phyloP scores from a whole-genome alignment of 2,329 filamentous ascomycete species.

The Colletotrichum cordylinicola region DNA sequence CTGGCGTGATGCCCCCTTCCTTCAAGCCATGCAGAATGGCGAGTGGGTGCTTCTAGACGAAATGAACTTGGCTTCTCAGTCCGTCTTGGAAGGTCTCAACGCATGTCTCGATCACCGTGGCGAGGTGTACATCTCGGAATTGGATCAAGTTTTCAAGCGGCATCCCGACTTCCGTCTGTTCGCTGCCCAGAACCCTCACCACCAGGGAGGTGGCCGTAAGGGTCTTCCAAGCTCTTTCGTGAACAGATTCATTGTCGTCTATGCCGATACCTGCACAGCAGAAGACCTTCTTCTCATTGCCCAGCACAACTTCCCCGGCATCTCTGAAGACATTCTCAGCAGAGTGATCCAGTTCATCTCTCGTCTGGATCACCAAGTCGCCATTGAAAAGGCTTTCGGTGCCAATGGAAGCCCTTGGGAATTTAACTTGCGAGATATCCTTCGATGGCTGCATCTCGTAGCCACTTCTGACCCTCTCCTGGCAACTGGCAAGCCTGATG shows the following conservation, averaged over 20 bases:
- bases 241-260: conserved; percentile 97
- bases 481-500: conserved; percentile 62
- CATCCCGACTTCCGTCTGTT: conserved; percentile 94
- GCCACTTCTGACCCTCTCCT: conserved; percentile 66
- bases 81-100: conserved; percentile 93
- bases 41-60: conserved; percentile 98
- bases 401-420: conserved; percentile 85
- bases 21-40: conserved; percentile 95
- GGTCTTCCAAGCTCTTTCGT: conserved; percentile 95
- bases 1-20: conserved; percentile 94
- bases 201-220: conserved; percentile 95
- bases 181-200: conserved; percentile 96
- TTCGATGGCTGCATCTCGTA: conserved; percentile 83
- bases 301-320: conserved; percentile 72
- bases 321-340: conserved; percentile 63
- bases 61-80: conserved; percentile 98
- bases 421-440: conserved; percentile 89
- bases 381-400: conserved; percentile 63
- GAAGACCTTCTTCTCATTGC: conserved; percentile 87
- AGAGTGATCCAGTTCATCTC: conserved; percentile 83
- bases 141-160: conserved; percentile 91
- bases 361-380: conserved; percentile 75
- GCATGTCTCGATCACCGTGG: conserved; percentile 96
- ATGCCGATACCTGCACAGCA: conserved; percentile 86
- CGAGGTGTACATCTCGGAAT: conserved; percentile 92